phyloP scores from a whole-genome alignment of 805 yeast genomes.

The Kazachstania bromeliacearum region DNA sequence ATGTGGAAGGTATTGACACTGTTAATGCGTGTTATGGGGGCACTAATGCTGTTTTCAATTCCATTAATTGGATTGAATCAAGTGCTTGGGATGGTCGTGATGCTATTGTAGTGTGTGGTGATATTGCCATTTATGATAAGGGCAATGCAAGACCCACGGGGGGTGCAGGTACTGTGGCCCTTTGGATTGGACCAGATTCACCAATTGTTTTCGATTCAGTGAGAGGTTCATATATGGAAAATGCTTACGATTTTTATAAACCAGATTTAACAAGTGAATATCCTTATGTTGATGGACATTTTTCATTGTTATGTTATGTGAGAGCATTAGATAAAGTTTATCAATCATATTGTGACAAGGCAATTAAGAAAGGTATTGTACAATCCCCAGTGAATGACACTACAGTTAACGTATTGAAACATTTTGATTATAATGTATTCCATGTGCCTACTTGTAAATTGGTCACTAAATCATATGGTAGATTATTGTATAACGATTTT shows the following conservation, averaged over 20 bases:
- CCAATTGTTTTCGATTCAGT: slow-evolving; percentile 85
- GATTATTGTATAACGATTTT: slow-evolving; percentile 85
- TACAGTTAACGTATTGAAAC: slow-evolving; percentile 57
- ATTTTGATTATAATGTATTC: slow-evolving; percentile 90
- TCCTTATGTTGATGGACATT: slow-evolving; percentile 97
- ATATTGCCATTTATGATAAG: slow-evolving; percentile 92
- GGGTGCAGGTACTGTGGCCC: slow-evolving; percentile 95
- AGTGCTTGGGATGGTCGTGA: slow-evolving; percentile 97
- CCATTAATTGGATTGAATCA: slow-evolving; percentile 93
- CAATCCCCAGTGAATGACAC: slow-evolving; percentile 38
- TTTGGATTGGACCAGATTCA: slow-evolving; percentile 94
- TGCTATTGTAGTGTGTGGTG: slow-evolving; percentile 95
- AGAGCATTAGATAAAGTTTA: slow-evolving; percentile 87
- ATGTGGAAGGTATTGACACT: slow-evolving; percentile 93
- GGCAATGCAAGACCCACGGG: slow-evolving; percentile 99
- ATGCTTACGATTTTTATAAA: slow-evolving; percentile 96
- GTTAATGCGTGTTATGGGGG: slow-evolving; percentile 98
- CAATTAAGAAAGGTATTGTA: slow-evolving; percentile 41
- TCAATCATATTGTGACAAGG: slow-evolving; percentile 70
- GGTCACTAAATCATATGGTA: slow-evolving; percentile 85
- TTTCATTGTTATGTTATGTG: slow-evolving; percentile 86
- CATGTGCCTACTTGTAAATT: slow-evolving; percentile 97
- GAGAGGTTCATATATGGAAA: slow-evolving; percentile 92
- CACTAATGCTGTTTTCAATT: slow-evolving; percentile 86
- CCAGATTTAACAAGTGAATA: slow-evolving; percentile 95